Evolutionary conservation across 78 protist genomes (phyloP).

Genomic region (Capsaspora owczarzaki): DNA sequence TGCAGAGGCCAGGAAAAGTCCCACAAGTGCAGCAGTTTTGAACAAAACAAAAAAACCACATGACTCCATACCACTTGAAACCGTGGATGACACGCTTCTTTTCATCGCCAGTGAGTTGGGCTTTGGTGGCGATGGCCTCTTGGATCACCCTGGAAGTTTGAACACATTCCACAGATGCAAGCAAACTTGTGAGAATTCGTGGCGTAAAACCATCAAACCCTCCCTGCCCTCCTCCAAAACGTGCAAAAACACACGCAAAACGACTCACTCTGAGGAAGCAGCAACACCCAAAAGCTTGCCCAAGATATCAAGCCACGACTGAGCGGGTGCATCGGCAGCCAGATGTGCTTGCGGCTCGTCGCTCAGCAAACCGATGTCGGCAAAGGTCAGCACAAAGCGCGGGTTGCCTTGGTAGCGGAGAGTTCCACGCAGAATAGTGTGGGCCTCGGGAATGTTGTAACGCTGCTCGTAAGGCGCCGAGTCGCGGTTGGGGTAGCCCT

Average conservation of each 20-base stretch:
- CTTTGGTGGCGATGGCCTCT: neutral
- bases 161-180: no score
- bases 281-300: neutral
- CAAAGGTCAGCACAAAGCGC: conserved; percentile 19
- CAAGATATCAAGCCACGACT: neutral
- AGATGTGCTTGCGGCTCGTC: conserved; percentile 7
- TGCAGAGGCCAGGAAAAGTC: no score
- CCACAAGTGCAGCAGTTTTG: no score
- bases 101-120: neutral
- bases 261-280: no score
- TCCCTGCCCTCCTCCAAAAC: no score
- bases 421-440: conserved; percentile 57
- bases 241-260: no score
- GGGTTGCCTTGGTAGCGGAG: conserved; percentile 48
- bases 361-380: conserved; percentile 25
- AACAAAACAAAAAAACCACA: no score
- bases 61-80: neutral
- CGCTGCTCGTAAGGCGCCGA: conserved; percentile 39
- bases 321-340: neutral
- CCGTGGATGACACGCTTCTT: neutral
- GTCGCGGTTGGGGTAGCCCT: conserved; percentile 69
- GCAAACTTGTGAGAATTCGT: no score
- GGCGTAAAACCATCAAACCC: no score
- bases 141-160: no score
- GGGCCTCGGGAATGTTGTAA: conserved; percentile 48